phyloP scores from a whole-genome alignment of 352 stramenopile genomes.

The Phytophthora vignae region DNA sequence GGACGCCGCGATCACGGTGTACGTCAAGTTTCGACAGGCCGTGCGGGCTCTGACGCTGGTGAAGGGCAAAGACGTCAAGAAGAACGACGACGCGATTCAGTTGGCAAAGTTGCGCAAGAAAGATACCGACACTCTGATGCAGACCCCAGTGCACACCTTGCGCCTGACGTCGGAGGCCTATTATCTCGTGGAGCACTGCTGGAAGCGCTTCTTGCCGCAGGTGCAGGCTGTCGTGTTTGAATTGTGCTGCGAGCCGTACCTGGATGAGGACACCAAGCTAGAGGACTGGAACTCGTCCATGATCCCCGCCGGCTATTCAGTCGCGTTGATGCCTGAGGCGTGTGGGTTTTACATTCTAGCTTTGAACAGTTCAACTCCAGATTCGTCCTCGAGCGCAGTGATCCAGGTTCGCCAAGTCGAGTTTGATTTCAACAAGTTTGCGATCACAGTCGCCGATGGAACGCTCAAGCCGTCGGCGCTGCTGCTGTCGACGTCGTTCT shows the following conservation, averaged over 20 bases:
- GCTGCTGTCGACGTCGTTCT: slow-evolving; percentile 54
- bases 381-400: slow-evolving; percentile 7
- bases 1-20: slow-evolving; percentile 52
- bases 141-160: slow-evolving; percentile 58
- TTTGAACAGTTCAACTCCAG: slow-evolving; percentile 14
- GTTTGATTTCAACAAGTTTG: slow-evolving; percentile 63
- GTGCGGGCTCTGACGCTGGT: slow-evolving; percentile 54
- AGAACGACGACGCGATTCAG: slow-evolving; percentile 43
- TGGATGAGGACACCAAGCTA: slow-evolving; percentile 55
- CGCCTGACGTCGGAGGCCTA: slow-evolving; percentile 40
- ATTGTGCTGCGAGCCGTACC: slow-evolving; percentile 55
- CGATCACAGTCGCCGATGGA: slow-evolving; percentile 60
- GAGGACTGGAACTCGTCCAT: slow-evolving; percentile 50
- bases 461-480: slow-evolving; percentile 55
- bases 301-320: slow-evolving; percentile 33
- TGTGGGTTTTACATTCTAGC: slow-evolving; percentile 68
- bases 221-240: slow-evolving; percentile 70
- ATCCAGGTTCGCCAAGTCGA: slow-evolving; percentile 64
- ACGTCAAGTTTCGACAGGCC: slow-evolving; percentile 63
- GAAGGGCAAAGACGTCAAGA: slow-evolving; percentile 60
- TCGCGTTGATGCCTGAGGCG: slow-evolving; percentile 46
- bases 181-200: slow-evolving; percentile 57
- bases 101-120: slow-evolving; percentile 42
- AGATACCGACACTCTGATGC: slow-evolving; percentile 21
- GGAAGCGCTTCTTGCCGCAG: slow-evolving; percentile 62